A percentile compares a stretch with the other conserved stretches of the same genome.
Conservation (phyloP, 1,284 basidiomycete genomes). For the Hemileia vastatrix region DNA sequence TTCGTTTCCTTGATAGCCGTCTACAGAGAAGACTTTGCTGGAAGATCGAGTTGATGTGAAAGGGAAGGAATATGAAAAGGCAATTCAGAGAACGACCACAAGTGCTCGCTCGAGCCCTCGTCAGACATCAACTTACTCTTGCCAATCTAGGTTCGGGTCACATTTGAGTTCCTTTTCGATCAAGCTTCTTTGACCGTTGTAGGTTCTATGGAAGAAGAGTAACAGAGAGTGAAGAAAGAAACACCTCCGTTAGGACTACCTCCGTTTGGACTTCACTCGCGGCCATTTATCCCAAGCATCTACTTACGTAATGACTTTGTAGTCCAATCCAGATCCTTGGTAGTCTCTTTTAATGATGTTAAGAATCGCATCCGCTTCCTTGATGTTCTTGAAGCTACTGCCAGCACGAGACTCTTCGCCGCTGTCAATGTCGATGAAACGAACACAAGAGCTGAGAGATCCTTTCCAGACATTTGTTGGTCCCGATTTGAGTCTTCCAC, state of each 20-base stretch:
- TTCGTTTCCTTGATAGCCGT: constrained; percentile 20
- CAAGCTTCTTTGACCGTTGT: too few species aligned
- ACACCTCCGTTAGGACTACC: too few species aligned
- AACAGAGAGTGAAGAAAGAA: too few species aligned
- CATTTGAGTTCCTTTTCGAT: too few species aligned
- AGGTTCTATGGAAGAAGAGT: too few species aligned
- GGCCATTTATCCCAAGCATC: neutral
- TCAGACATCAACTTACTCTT: neutral
- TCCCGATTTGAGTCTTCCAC: constrained; percentile 1
- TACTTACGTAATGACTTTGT: neutral
- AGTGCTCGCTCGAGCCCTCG: too few species aligned
- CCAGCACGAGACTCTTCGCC: neutral
- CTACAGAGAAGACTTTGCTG: constrained; percentile 15
- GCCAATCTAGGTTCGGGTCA: neutral
- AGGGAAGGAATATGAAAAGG: neutral
- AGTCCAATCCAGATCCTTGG: neutral
- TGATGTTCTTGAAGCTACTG: neutral
- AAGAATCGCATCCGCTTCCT: constrained; percentile 4
- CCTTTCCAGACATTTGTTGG: neutral
- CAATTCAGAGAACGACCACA: too few species aligned
- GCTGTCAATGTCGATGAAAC: constrained; percentile 14
- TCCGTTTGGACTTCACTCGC: neutral
- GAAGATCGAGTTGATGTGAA: neutral
- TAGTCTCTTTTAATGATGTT: neutral
- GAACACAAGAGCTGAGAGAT: neutral